A percentile compares a stretch with the other conserved stretches of the same genome.
These are phyloP conservation scores for Fusarium subtropicale DNA, from an alignment of 2,329 filamentous ascomycete species.

Conservation along the genomic window DNA sequence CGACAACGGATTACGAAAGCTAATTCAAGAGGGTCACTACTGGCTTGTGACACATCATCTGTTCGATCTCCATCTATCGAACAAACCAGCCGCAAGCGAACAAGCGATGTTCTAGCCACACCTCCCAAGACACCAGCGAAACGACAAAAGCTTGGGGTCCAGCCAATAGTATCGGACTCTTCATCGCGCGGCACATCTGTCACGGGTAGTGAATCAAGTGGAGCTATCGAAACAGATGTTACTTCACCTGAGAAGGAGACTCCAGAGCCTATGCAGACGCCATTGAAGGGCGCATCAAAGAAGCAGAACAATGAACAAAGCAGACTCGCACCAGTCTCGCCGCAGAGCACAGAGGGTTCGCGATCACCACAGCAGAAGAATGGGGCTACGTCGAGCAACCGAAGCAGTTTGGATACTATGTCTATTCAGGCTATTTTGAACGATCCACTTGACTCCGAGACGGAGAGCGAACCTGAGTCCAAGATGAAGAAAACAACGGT, in stretches of 20 bases:
- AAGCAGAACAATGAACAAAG: constrained; percentile 19
- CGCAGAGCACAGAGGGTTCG: constrained; percentile 47
- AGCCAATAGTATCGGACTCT: constrained; percentile 43
- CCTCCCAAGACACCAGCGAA: constrained; percentile 68
- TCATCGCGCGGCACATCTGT: constrained; percentile 56
- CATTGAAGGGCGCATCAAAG: constrained; percentile 32
- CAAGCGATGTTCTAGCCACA: constrained; percentile 60
- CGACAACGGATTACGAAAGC: constrained; percentile 62
- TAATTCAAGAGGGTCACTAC: constrained; percentile 50
- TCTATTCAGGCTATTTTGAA: constrained; percentile 52
- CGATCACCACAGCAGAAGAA: constrained; percentile 44
- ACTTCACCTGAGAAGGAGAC: constrained; percentile 64
- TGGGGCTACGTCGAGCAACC: constrained; percentile 11
- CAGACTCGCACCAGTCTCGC: constrained; percentile 47
- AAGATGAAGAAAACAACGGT: constrained; percentile 20
- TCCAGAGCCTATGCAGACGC: constrained; percentile 53
- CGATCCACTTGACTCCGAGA: constrained; percentile 39
- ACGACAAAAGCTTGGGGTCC: constrained; percentile 55
- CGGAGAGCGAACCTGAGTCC: constrained; percentile 27
- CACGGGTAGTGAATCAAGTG: constrained; percentile 45
- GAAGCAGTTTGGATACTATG: constrained; percentile 46
- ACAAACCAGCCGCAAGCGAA: constrained; percentile 54
- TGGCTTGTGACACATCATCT: constrained; percentile 52
- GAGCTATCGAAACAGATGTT: constrained; percentile 55
- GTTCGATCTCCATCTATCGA: constrained; percentile 47